Evolutionary conservation across 2,329 filamentous ascomycete genomes (phyloP).

Genomic region (Tetracladium maxilliforme): DNA sequence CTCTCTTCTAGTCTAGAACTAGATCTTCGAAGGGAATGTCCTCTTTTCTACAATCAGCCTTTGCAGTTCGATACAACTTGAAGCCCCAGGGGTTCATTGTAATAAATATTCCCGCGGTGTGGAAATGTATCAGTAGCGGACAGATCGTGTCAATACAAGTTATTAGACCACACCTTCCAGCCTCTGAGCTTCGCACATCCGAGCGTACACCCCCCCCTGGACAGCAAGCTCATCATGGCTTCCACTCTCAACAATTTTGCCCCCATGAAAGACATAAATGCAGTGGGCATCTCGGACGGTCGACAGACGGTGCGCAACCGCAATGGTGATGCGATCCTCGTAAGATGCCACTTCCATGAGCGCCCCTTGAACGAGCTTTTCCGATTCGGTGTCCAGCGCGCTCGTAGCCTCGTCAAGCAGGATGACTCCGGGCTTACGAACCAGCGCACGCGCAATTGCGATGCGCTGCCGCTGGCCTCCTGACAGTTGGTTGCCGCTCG

Average conservation of each 20-base stretch:
- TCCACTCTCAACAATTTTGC: slow-evolving; percentile 33
- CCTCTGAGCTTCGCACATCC: slow-evolving; percentile 13
- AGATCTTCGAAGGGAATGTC: too few species aligned
- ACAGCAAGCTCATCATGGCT: slow-evolving; percentile 37
- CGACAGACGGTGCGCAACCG: slow-evolving; percentile 41
- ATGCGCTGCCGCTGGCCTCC: slow-evolving; percentile 71
- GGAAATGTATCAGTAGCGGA: too few species aligned
- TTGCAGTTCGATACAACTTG: too few species aligned
- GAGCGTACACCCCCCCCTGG: slow-evolving; percentile 22
- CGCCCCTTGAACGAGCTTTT: slow-evolving; percentile 49
- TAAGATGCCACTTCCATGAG: slow-evolving; percentile 42
- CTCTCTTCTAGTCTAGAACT: too few species aligned
- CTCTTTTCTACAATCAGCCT: too few species aligned
- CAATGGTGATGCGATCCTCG: slow-evolving; percentile 37
- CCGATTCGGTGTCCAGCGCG: slow-evolving; percentile 58
- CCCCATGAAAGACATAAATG: slow-evolving; percentile 40
- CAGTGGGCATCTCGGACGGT: slow-evolving; percentile 40
- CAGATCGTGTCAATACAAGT: too few species aligned
- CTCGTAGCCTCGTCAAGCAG: slow-evolving; percentile 75
- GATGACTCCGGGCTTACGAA: slow-evolving; percentile 58
- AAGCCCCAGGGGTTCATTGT: too few species aligned
- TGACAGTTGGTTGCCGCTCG: slow-evolving; percentile 60
- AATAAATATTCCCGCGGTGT: too few species aligned
- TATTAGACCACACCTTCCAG: too few species aligned
- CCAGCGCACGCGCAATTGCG: slow-evolving; percentile 62